Evolutionary conservation across 176 grass and related monocot genomes (phyloP), one percentile per base, ranked within the genome.

Genomic region (Carex myosuroides): DNA sequence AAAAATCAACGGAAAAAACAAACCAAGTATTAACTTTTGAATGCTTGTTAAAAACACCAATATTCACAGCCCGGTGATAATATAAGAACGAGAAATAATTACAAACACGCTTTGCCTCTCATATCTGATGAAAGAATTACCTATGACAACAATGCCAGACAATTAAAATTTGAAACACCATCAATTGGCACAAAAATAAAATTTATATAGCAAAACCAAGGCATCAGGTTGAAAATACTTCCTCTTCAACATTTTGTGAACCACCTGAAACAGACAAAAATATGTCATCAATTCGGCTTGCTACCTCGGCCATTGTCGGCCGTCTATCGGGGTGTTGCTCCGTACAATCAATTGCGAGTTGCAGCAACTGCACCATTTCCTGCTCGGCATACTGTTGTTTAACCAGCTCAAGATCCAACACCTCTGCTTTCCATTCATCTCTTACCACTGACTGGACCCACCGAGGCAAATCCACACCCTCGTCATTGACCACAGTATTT

Each of bases 361-460:
- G 89, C 86, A 94, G 83, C 81, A 98, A 41, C 57, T 84, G 86
- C 87, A 91, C 72, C 90, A 94, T 97, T 68, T 91, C 90, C n/a
- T 76, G 86, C 81, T 91, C 87, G 8, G 82, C 79, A 32, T 58
- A 68, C 35, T 64, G 3, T 13, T 89, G 73, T 59, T 44, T 76
- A 21, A 59, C 61, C 71, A 93, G 86, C 37, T 68, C 85, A 10
- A 69, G 60, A 81, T 98, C 96, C 85, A 98, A 98, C 86, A 95
- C 89, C 91, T 98, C 89, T 0, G 89, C 52, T 11, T 80, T 92
- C 96, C 96, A 95, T 83, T 92, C 93, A 86, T 98, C 92, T 78
- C 86, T 85, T 52, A 88, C 84, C 14, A 95, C 88, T 20, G 96
- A 93, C 64, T 92, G 86, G 68, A 93, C 88, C 91, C 93, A 98